Conservation (phyloP, 805 yeast genomes). For the Saccharomycopsis schoenii region DNA sequence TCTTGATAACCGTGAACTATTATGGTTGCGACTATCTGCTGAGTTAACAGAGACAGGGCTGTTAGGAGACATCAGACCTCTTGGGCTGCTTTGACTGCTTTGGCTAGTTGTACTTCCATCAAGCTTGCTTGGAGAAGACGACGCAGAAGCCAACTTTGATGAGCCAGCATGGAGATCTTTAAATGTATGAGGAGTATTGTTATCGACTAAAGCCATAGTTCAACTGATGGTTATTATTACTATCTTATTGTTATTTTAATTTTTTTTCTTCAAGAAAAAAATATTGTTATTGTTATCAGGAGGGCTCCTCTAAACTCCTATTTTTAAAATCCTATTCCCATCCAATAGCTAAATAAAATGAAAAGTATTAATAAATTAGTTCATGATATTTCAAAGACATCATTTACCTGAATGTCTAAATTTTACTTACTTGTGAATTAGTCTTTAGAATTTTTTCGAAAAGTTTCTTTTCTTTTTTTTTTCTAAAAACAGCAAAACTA, state of each 20-base stretch:
- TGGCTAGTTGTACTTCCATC: conserved; percentile 1
- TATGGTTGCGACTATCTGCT: not conserved
- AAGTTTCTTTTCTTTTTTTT: not conserved
- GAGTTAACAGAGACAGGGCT: not conserved
- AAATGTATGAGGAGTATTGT: not conserved
- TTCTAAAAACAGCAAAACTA: not conserved
- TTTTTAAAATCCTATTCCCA: not conserved
- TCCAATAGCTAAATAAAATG: not conserved
- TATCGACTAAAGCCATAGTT: not conserved
- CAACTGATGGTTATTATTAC: not conserved
- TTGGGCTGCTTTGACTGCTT: not conserved
- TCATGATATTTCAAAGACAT: not conserved
- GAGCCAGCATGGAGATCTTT: not conserved
- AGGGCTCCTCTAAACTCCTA: conserved; percentile 2
- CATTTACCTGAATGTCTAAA: not conserved
- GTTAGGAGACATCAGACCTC: conserved; percentile 1
- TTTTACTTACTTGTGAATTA: not conserved
- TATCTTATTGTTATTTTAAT: not conserved
- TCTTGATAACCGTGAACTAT: not conserved
- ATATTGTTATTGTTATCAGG: not conserved
- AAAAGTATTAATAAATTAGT: not conserved
- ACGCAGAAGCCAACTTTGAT: not conserved
- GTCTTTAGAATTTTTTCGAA: not conserved
- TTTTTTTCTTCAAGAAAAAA: not conserved
- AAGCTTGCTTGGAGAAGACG: not conserved